A percentile compares a stretch with the other conserved stretches of the same genome.
Evolutionary conservation across 2,329 filamentous ascomycete species (phyloP).

Genomic region (Verticillium alfalfae): DNA sequence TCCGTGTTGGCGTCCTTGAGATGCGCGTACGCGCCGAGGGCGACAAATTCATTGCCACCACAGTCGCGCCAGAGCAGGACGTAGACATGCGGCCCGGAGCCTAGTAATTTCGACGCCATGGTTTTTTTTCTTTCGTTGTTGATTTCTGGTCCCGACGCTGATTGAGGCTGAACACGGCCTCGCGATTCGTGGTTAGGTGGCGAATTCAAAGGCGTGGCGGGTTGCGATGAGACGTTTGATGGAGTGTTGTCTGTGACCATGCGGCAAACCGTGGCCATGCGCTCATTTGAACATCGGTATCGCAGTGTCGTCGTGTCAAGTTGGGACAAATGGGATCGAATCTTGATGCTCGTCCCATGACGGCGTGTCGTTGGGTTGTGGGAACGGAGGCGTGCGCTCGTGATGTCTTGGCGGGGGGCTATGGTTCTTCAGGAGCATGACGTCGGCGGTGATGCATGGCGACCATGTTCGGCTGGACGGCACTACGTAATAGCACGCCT

Average conservation of each 20-base stretch:
- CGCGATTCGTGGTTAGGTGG: no score
- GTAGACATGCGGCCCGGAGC: constrained; percentile 16
- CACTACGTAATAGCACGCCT: background rate
- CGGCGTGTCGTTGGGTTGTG: background rate
- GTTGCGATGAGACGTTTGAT: no score
- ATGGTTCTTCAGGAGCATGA: background rate
- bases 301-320: background rate
- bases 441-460: background rate
- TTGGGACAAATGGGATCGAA: constrained; percentile 1
- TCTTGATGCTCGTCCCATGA: background rate
- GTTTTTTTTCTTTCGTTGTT: no score
- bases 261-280: background rate
- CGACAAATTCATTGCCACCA: constrained; percentile 7
- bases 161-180: no score
- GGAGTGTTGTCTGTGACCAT: background rate
- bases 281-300: no score
- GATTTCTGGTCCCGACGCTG: no score
- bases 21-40: constrained; percentile 24
- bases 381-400: background rate
- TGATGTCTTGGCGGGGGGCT: background rate
- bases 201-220: no score
- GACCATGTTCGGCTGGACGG: background rate
- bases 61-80: constrained; percentile 24
- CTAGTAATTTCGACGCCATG: background rate
- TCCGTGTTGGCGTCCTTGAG: constrained; percentile 28